phyloP scores from a whole-genome alignment of 768 basidiomycete genomes.

The Lepiota brunneoincarnata region DNA sequence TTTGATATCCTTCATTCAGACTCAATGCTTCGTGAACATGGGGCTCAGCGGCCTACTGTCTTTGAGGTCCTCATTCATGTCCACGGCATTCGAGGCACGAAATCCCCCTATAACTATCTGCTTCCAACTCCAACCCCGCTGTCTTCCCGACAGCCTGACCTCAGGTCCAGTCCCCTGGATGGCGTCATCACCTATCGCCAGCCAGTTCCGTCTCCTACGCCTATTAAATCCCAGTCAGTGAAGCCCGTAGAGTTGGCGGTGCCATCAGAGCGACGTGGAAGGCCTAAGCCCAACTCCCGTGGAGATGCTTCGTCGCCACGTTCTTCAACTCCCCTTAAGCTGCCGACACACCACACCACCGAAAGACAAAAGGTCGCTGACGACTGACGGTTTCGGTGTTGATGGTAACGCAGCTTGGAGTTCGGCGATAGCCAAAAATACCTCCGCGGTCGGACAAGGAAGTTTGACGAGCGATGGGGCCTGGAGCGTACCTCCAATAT shows the following conservation, averaged over 20 bases:
- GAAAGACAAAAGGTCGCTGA: constrained; percentile 29
- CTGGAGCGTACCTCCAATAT: constrained; percentile 33
- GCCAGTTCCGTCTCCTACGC: background rate
- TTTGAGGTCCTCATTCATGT: constrained; percentile 85
- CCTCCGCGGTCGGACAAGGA: background rate
- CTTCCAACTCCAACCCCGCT: constrained; percentile 48
- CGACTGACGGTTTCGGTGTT: constrained; percentile 30
- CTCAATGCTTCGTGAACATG: constrained; percentile 92
- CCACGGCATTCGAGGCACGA: constrained; percentile 85
- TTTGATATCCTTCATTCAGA: constrained; percentile 38
- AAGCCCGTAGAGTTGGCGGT: background rate
- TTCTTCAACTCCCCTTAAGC: background rate
- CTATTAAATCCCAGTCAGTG: constrained; percentile 18
- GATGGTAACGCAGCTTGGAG: constrained; percentile 21
- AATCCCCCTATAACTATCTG: constrained; percentile 72
- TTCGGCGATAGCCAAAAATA: constrained; percentile 1
- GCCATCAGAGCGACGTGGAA: constrained; percentile 6
- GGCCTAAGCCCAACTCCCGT: background rate
- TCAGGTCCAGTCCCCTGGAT: constrained; percentile 23
- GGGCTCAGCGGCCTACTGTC: constrained; percentile 78
- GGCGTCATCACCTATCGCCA: constrained; percentile 11
- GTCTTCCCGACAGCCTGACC: constrained; percentile 34
- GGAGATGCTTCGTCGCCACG: background rate
- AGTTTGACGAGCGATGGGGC: constrained; percentile 29
- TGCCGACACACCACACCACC: background rate